Evolutionary conservation across 176 grass and related monocot genomes (phyloP).

Genomic region (Triticum timopheevii): DNA sequence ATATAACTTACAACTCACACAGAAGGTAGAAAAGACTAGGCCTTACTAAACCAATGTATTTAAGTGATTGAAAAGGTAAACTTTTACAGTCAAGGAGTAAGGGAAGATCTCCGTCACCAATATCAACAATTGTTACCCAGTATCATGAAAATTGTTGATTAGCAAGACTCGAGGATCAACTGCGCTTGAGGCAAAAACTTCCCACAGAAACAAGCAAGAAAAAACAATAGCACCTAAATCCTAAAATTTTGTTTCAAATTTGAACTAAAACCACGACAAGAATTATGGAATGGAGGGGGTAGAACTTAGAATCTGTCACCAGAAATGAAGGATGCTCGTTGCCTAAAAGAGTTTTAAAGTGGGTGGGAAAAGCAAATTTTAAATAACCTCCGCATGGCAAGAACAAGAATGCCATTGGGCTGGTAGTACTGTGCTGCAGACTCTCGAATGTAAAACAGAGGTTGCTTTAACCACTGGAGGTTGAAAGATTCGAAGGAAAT

Average conservation of each 20-base stretch:
- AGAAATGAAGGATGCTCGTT: neutral
- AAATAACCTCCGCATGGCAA: neutral
- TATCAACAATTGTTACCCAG: neutral
- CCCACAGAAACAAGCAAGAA: neutral
- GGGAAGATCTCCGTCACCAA: neutral
- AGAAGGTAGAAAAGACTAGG: constrained; percentile 16
- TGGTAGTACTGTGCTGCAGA: neutral
- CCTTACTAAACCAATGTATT: neutral
- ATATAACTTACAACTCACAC: neutral
- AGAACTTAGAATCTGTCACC: neutral
- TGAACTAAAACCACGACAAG: too few species aligned
- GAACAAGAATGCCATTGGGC: neutral
- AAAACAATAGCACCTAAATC: neutral
- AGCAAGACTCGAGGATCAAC: neutral
- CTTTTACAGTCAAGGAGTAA: neutral
- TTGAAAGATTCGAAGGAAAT: neutral
- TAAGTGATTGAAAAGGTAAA: neutral
- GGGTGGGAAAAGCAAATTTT: neutral
- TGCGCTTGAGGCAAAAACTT: neutral
- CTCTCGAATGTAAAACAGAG: neutral
- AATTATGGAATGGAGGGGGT: too few species aligned
- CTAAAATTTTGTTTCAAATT: neutral
- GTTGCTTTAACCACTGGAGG: neutral
- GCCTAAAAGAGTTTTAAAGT: neutral
- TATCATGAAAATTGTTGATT: constrained; percentile 4